Base-by-base conservation (phyloP, 1,139 yeast species). In the Entelexis paramagnoliae region DNA sequence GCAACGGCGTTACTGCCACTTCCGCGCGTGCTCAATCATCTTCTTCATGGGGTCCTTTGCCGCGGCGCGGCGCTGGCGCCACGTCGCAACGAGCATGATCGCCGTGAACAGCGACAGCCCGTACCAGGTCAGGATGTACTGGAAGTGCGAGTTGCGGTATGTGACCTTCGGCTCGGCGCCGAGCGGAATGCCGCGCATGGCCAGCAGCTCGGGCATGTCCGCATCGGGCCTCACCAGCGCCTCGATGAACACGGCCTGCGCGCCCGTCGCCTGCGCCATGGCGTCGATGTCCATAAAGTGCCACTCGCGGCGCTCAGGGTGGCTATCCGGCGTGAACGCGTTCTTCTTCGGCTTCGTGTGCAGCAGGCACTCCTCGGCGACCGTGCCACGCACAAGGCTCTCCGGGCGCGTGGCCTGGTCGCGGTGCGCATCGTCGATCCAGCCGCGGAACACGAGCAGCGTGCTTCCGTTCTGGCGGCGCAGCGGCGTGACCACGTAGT, bases 41-140 rank as follows among this genome's bases (percentile, higher is more conserved):
- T 50, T 49, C 34, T 47, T 35, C 45, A 54, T 29, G 3, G 59
- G 55, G 32, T 56, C 59, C 17, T 33, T 38, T 6, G 39, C 29
- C 11, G 52, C 17, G 7, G 47, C 32, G 28, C 50, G 40, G n/a
- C 54, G 41, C 50, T 62, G 64, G 39, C 58, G 57, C 50, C 83
- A 64, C 11, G 85, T 79, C 33, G 76, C 67, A 50, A 78, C 66
- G 24, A 89, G 72, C 64, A 85, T 74, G 33, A 81, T 78, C 0
- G 88, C 63, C 46, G 95, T 83, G 36, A 84, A 76, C 39, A 83
- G 62, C 0, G 88, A 80, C 41, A 88, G 76, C 0, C 95, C 95
- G 65, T 86, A 91, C 99, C 99, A 91, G 0, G 99, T 91, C 22
- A 87, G 78, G 62, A 91, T 71, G 66, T 91, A 91, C 67, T 91